Evolutionary conservation across 805 yeast genomes (phyloP).

Genomic region (Candida nitratophila): DNA sequence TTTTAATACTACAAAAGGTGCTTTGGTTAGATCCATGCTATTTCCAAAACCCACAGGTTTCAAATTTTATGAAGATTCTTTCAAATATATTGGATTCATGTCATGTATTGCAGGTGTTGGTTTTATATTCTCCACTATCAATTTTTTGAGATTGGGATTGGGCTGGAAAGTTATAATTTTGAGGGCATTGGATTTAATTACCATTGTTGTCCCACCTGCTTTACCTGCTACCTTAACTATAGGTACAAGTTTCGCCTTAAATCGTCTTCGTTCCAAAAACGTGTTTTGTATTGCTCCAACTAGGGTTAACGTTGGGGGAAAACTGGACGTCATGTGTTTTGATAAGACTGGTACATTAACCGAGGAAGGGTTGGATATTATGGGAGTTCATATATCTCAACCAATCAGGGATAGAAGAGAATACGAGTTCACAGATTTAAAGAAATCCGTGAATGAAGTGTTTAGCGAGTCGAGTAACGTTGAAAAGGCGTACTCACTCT

Average conservation of each 20-base stretch:
- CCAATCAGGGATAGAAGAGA: slow-evolving; percentile 21
- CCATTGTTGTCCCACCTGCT: slow-evolving; percentile 98
- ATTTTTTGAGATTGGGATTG: slow-evolving; percentile 72
- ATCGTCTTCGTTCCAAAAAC: slow-evolving; percentile 57
- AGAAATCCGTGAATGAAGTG: slow-evolving; percentile 9
- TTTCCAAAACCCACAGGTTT: slow-evolving; percentile 94
- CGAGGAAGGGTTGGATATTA: slow-evolving; percentile 90
- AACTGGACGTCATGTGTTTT: slow-evolving; percentile 81
- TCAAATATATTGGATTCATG: slow-evolving; percentile 95
- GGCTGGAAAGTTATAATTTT: slow-evolving; percentile 64
- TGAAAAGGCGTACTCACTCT: slow-evolving; percentile 22
- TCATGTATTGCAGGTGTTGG: slow-evolving; percentile 77
- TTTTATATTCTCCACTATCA: slow-evolving; percentile 73
- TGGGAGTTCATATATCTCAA: slow-evolving; percentile 41
- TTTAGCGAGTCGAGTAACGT: slow-evolving; percentile 6
- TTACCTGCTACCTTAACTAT: slow-evolving; percentile 95
- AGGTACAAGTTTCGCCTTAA: slow-evolving; percentile 89
- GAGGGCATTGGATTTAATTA: slow-evolving; percentile 87
- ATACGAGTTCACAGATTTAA: slow-evolving; percentile 19
- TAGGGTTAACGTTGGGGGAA: slow-evolving; percentile 93
- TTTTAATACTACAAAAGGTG: slow-evolving; percentile 92
- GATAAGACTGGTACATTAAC: slow-evolving; percentile 98
- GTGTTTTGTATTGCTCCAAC: slow-evolving; percentile 93
- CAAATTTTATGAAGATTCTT: slow-evolving; percentile 90
- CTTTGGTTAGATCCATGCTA: slow-evolving; percentile 88